Percentiles rank a stretch among this genome's conserved stretches.
phyloP scores from a whole-genome alignment of 2,329 filamentous ascomycete genomes.

The Neonectria faginata region DNA sequence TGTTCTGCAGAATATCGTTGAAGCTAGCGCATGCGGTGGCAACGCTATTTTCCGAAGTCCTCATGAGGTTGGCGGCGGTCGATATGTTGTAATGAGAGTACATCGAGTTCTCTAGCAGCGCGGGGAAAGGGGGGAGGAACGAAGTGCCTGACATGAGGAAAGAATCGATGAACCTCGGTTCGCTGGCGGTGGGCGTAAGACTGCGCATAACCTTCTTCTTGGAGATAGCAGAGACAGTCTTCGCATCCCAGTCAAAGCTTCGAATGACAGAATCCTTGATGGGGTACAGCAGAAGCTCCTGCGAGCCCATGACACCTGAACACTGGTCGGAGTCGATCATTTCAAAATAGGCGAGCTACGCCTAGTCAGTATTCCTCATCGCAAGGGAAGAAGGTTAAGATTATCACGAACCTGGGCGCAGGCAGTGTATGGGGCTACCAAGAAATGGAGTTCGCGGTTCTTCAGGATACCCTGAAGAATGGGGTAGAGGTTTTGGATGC shows the following conservation, averaged over 20 bases:
- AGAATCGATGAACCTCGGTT: conserved; percentile 84
- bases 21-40: conserved; percentile 80
- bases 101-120: conserved; percentile 71
- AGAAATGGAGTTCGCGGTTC: conserved; percentile 76
- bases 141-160: conserved; percentile 85
- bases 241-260: conserved; percentile 75
- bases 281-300: conserved; percentile 87
- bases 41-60: conserved; percentile 75
- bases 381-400: neutral
- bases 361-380: conserved; percentile 29
- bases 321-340: conserved; percentile 74
- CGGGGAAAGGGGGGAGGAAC: conserved; percentile 83
- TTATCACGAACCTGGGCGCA: conserved; percentile 77
- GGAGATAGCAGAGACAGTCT: conserved; percentile 70
- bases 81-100: conserved; percentile 71
- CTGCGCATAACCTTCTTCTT: conserved; percentile 78
- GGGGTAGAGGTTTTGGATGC: conserved; percentile 78
- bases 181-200: conserved; percentile 71
- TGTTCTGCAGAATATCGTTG: conserved; percentile 79
- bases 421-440: conserved; percentile 88
- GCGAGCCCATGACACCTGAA: conserved; percentile 84
- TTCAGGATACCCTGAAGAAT: conserved; percentile 81
- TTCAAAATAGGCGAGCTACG: conserved; percentile 81
- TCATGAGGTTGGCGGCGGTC: conserved; percentile 83
- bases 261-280: conserved; percentile 80